These are phyloP conservation scores for Phascolomyces articulosus DNA, from an alignment of 371 early-diverging fungal genomes.

Conservation along the genomic window DNA sequence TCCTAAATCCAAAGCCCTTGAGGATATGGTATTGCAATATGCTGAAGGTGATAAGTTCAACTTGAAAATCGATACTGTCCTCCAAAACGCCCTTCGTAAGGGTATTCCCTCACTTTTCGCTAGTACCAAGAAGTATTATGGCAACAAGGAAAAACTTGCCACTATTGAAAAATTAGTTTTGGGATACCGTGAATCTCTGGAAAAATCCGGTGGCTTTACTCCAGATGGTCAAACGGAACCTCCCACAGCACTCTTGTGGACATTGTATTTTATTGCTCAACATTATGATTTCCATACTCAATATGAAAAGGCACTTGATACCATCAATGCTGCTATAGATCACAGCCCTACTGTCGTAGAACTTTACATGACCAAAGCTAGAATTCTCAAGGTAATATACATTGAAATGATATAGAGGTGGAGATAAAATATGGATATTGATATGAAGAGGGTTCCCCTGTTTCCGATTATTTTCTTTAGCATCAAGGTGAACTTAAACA, in stretches of 20 bases:
- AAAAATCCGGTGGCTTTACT: conserved; percentile 52
- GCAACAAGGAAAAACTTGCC: conserved; percentile 65
- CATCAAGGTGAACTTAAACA: conserved; percentile 76
- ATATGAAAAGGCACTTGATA: conserved; percentile 66
- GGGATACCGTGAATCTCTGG: conserved; percentile 60
- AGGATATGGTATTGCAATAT: conserved; percentile 75
- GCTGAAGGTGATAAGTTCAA: conserved; percentile 77
- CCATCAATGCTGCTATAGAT: conserved; percentile 82
- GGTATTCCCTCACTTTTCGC: conserved; percentile 93
- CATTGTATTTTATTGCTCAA: conserved; percentile 87
- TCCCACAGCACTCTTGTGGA: conserved; percentile 87
- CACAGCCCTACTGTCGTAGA: conserved; percentile 91
- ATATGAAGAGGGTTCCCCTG: too few species aligned
- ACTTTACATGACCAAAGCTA: conserved; percentile 91
- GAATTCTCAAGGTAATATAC: conserved; percentile 83
- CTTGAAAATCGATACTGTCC: conserved; percentile 59
- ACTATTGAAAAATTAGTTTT: conserved; percentile 69
- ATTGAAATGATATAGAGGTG: too few species aligned
- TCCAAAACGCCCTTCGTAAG: conserved; percentile 79
- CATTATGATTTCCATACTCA: conserved; percentile 78
- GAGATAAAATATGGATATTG: too few species aligned
- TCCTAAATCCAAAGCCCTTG: conserved; percentile 82
- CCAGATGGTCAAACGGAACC: conserved; percentile 62
- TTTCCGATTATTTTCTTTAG: conserved; percentile 28
- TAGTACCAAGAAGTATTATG: conserved; percentile 77